Evolutionary conservation across 1,284 basidiomycete species (phyloP).

Genomic region (Exobasidium cylindrosporum): DNA sequence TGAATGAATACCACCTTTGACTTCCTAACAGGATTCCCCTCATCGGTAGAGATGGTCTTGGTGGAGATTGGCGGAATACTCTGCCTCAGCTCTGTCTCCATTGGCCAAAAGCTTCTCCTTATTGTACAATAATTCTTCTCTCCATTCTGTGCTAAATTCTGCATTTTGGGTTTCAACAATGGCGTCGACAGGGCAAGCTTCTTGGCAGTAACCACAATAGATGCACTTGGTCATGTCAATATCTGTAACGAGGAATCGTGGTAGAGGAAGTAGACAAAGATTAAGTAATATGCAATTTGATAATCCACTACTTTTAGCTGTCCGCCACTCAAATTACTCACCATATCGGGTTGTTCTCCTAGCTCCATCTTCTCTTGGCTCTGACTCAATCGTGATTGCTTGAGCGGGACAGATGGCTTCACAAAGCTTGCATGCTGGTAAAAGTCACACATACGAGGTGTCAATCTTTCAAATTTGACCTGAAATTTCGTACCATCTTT

Average conservation of each 20-base stretch:
- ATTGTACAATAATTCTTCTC: slow-evolving; percentile 98
- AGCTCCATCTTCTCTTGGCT: slow-evolving; percentile 90
- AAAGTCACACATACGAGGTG: not conserved
- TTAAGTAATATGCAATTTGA: not conserved
- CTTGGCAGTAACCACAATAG: slow-evolving; percentile 59
- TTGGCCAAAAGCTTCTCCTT: slow-evolving; percentile 89
- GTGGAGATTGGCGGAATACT: slow-evolving; percentile 59
- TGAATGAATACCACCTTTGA: too few relatives aligned
- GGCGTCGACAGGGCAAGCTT: slow-evolving; percentile 98
- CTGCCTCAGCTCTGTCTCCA: slow-evolving; percentile 91
- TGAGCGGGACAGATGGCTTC: slow-evolving; percentile 99
- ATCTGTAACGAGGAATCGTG: slow-evolving; percentile 61
- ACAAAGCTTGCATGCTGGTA: slow-evolving; percentile 86
- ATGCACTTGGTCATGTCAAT: slow-evolving; percentile 75
- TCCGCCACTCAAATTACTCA: slow-evolving; percentile 26
- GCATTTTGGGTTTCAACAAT: slow-evolving; percentile 80
- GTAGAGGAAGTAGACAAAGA: too few relatives aligned
- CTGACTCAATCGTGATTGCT: slow-evolving; percentile 98
- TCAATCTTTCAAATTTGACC: too few relatives aligned
- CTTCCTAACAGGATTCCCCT: too few relatives aligned
- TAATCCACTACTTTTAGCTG: not conserved
- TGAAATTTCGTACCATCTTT: too few relatives aligned
- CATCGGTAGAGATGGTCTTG: slow-evolving; percentile 50
- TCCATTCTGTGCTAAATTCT: slow-evolving; percentile 86
- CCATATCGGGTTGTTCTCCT: slow-evolving; percentile 96